These are phyloP conservation scores for Clonostachys rhizophaga DNA, from an alignment of 2,329 filamentous ascomycete species.

Conservation along the genomic window DNA sequence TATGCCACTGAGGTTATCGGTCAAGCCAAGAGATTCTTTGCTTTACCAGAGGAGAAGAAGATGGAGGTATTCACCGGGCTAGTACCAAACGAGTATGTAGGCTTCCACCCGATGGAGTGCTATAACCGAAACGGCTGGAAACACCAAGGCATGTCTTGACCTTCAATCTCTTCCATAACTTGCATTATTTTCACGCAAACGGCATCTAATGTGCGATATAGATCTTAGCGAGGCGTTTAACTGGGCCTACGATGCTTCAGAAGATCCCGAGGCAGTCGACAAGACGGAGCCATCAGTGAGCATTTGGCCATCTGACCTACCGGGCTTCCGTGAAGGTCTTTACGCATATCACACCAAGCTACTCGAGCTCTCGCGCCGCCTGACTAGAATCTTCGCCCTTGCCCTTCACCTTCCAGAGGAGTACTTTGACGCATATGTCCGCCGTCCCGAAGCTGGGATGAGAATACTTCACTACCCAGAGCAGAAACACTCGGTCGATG, in stretches of 20 bases:
- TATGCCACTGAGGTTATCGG: slow-evolving; percentile 21
- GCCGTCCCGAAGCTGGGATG: slow-evolving; percentile 22
- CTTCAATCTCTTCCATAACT: slow-evolving; percentile 6
- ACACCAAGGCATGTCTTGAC: slow-evolving; percentile 16
- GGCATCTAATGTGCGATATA: slow-evolving; percentile 2
- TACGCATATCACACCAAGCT: slow-evolving; percentile 20
- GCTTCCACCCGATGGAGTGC: slow-evolving; percentile 26
- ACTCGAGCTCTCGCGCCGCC: slow-evolving; percentile 24
- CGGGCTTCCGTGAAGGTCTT: slow-evolving; percentile 25
- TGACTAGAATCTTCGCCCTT: slow-evolving; percentile 32
- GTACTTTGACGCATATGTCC: slow-evolving; percentile 28
- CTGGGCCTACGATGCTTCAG: slow-evolving; percentile 21
- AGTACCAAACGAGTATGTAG: slow-evolving; percentile 23
- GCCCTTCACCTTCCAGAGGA: slow-evolving; percentile 30
- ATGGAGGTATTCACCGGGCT: slow-evolving; percentile 36
- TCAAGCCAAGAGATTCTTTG: slow-evolving; percentile 34
- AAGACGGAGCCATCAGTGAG: slow-evolving; percentile 13
- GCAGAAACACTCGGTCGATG: slow-evolving; percentile 8
- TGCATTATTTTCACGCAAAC: background rate
- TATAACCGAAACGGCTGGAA: slow-evolving; percentile 33
- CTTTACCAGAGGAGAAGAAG: slow-evolving; percentile 35
- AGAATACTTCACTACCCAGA: slow-evolving; percentile 35
- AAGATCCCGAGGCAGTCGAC: slow-evolving; percentile 16
- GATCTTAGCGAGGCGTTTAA: slow-evolving; percentile 26
- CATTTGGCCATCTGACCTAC: slow-evolving; percentile 22